Base-by-base conservation (phyloP, 2,329 filamentous ascomycete genomes). In the Colletotrichum kahawae region DNA sequence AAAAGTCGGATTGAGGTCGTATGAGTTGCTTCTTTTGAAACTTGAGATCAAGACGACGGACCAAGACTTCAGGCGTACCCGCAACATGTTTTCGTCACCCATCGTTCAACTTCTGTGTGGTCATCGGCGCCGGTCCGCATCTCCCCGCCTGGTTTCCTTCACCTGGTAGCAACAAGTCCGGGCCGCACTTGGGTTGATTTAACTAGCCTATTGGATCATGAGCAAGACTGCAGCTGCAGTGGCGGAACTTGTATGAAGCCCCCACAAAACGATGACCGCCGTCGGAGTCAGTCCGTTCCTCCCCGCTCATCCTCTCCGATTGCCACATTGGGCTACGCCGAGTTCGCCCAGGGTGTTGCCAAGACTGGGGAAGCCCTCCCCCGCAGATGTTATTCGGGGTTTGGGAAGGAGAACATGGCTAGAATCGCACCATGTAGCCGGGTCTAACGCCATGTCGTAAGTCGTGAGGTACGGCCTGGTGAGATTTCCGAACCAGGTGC, bases 111-210 rank as follows among this genome's bases (percentile, higher is more conserved):
- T 48, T 12, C 18, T n/a, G 38, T 48, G 18, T 48, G 38, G 38
- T 18, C 3, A 48, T 48, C 38, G 18, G 38, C 9, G 18, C 38
- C 18, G 18, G 38, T 48, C 38, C 38, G 38, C 38, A 48, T 6
- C 38, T 48, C 38, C 38, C 38, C 38, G 38, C 18, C 38, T 48
- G 38, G 38, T n/a, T 48, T 48, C 1, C 38, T n/a, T 1, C 6
- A 48, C 38, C 38, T n/a, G 9, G 38, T 3, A 12, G 38, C 38
- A 48, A 6, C 9, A 2, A 10, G 3, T n/a, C 5, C 9, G 9
- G 38, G 2, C 5, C 5, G 1, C 18, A n/a, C 5, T 48, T 4
- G 18, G 0, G 3, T n/a, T 2, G 18, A 48, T 43, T 43, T 2
- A 43, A 43, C 38, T 12, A 43, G 4, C 38, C 18, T 10, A 43